phyloP scores from a whole-genome alignment of 148 eudicot genomes.

The Simmondsia chinensis region DNA sequence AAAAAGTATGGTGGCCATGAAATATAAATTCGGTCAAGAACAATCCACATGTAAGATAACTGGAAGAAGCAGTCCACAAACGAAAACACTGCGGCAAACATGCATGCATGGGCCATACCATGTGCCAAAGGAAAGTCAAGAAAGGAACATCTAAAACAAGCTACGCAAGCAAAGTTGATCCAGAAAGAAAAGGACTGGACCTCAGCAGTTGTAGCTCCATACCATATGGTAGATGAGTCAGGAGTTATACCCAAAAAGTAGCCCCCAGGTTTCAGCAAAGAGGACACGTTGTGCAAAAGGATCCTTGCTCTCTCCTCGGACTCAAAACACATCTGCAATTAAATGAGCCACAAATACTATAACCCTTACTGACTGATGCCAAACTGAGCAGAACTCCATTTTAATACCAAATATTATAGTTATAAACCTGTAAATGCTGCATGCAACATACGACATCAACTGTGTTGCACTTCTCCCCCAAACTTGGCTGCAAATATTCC shows the following conservation, averaged over 20 bases:
- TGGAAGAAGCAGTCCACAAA: too few relatives aligned
- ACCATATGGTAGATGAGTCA: slow-evolving; percentile 99
- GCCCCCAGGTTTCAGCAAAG: slow-evolving; percentile 94
- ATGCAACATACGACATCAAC: slow-evolving; percentile 88
- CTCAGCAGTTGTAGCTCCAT: slow-evolving; percentile 20
- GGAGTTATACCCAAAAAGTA: slow-evolving; percentile 94
- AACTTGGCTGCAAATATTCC: slow-evolving; percentile 50
- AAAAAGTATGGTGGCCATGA: too few relatives aligned
- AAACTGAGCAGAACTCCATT: not conserved
- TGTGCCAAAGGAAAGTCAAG: not conserved
- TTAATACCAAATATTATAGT: not conserved
- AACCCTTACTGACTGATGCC: not conserved
- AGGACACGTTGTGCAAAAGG: slow-evolving; percentile 75
- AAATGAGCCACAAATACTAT: slow-evolving; percentile 2
- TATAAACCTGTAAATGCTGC: slow-evolving; percentile 87
- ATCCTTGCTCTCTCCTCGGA: slow-evolving; percentile 81
- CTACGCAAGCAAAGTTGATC: not conserved
- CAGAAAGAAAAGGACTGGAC: slow-evolving; percentile 1
- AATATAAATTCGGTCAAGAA: too few relatives aligned
- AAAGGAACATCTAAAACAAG: not conserved
- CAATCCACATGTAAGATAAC: too few relatives aligned
- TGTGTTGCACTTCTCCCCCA: slow-evolving; percentile 47
- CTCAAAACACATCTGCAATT: slow-evolving; percentile 72
- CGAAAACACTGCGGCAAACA: too few relatives aligned
- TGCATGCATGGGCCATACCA: too few relatives aligned